These are phyloP conservation scores for Liquidambar formosana DNA, from an alignment of 164 flowering plant species.

Conservation along the genomic window DNA sequence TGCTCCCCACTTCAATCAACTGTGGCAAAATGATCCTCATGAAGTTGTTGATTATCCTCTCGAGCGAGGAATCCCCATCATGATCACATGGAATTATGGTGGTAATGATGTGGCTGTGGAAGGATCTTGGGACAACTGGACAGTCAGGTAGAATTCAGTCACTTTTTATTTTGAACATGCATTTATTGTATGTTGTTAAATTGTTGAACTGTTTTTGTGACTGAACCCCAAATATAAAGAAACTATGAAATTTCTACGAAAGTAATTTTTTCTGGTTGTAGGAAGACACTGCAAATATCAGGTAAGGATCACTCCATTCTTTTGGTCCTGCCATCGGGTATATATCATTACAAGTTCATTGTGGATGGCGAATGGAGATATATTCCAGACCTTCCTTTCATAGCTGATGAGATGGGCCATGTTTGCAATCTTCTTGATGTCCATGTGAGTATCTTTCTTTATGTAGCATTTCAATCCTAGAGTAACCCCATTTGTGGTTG, in stretches of 20 bases:
- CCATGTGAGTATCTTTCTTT: slow-evolving; percentile 48
- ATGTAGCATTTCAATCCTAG: not conserved
- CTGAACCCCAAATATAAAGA: not conserved
- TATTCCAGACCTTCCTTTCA: slow-evolving; percentile 74
- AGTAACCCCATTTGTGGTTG: not conserved
- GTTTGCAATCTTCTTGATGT: slow-evolving; percentile 79
- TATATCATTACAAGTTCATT: slow-evolving; percentile 78
- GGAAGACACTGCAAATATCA: slow-evolving; percentile 70
- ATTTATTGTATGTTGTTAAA: no score
- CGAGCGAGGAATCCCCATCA: slow-evolving; percentile 69
- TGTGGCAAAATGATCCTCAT: slow-evolving; percentile 47
- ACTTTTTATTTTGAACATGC: not conserved
- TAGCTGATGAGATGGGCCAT: slow-evolving; percentile 64
- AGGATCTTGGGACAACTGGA: slow-evolving; percentile 98
- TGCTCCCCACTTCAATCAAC: slow-evolving; percentile 35
- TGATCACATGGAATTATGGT: slow-evolving; percentile 84
- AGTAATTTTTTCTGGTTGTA: slow-evolving; percentile 26
- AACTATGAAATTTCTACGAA: not conserved
- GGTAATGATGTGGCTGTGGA: slow-evolving; percentile 77
- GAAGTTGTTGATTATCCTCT: slow-evolving; percentile 36
- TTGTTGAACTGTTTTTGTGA: not conserved
- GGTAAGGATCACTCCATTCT: slow-evolving; percentile 81
- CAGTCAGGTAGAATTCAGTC: slow-evolving; percentile 46
- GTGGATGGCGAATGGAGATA: slow-evolving; percentile 90
- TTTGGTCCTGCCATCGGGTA: slow-evolving; percentile 77